Evolutionary conservation across 1,284 basidiomycete species (phyloP).

Genomic region (Irpex sp.): DNA sequence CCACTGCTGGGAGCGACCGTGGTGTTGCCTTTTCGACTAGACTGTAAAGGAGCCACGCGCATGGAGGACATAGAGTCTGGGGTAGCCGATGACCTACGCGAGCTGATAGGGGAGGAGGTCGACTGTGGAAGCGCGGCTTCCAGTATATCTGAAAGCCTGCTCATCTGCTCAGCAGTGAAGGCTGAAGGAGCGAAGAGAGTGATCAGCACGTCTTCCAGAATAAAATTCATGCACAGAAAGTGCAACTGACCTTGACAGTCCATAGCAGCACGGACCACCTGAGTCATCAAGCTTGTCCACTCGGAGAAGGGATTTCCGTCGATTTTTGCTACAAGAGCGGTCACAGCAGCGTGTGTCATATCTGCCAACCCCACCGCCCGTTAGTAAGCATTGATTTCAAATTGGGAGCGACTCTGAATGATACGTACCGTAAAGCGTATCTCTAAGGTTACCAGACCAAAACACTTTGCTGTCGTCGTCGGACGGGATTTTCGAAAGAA

Average conservation of each 20-base stretch:
- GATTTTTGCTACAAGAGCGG: conserved; percentile 30
- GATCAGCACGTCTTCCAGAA: neutral
- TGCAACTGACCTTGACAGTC: conserved; percentile 48
- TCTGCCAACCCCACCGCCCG: neutral
- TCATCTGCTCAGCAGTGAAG: conserved; percentile 58
- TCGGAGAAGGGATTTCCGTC: conserved; percentile 33
- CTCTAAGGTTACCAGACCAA: conserved; percentile 57
- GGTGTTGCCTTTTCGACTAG: conserved; percentile 7
- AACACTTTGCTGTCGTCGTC: conserved; percentile 71
- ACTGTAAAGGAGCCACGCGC: conserved; percentile 4
- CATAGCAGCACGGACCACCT: conserved; percentile 51
- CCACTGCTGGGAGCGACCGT: neutral
- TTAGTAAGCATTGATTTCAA: too few relatives aligned
- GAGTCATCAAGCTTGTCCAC: conserved; percentile 37
- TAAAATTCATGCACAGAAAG: neutral
- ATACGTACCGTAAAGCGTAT: conserved; percentile 61
- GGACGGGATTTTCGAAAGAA: conserved; percentile 70
- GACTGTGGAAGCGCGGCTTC: conserved; percentile 28
- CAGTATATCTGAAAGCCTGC: conserved; percentile 33
- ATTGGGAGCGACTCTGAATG: conserved; percentile 19
- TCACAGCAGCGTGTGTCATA: conserved; percentile 26
- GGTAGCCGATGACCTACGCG: conserved; percentile 12
- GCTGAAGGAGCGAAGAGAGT: conserved; percentile 31
- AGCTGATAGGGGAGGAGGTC: conserved; percentile 22
- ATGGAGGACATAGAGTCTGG: conserved; percentile 13